Percentiles rank a stretch among this genome's conserved stretches.
Conservation (phyloP, 257 asterid genomes). For the Cordia subcordata region DNA sequence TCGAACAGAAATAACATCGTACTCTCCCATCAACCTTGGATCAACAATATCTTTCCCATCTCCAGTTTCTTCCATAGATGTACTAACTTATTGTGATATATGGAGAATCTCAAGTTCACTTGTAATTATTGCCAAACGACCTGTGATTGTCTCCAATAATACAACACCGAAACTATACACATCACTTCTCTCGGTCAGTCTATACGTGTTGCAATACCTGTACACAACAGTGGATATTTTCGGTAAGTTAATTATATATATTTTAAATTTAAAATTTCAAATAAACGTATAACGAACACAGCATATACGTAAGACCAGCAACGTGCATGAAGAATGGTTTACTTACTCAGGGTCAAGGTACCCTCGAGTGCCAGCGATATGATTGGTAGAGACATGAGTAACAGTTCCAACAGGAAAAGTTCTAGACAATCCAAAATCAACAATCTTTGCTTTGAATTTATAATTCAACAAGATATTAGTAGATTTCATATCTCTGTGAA, state of each 20-base stretch:
- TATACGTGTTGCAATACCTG: not conserved
- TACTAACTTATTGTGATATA: not conserved
- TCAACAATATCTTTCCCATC: conserved; percentile 17
- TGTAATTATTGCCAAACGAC: not conserved
- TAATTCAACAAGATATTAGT: conserved; percentile 28
- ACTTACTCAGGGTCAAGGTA: conserved; percentile 42
- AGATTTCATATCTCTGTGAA: conserved; percentile 43
- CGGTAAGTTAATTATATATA: too few species aligned
- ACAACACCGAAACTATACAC: not conserved
- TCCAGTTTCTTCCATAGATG: not conserved
- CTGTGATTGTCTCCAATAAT: not conserved
- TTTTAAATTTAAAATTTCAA: too few species aligned
- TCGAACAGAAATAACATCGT: conserved; percentile 14
- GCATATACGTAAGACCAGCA: too few species aligned
- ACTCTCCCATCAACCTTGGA: conserved; percentile 23
- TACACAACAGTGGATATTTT: too few species aligned
- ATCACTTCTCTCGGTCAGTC: not conserved
- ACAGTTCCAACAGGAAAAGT: conserved; percentile 17
- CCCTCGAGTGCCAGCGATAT: conserved; percentile 31
- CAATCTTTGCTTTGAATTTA: conserved; percentile 28
- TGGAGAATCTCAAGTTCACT: not conserved
- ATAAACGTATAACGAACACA: too few species aligned
- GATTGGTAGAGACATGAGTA: conserved; percentile 12
- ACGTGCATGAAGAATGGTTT: too few species aligned
- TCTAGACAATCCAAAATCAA: conserved; percentile 45